Base-by-base conservation (phyloP, 2,329 filamentous ascomycete genomes). In the Xylaria sp. region DNA sequence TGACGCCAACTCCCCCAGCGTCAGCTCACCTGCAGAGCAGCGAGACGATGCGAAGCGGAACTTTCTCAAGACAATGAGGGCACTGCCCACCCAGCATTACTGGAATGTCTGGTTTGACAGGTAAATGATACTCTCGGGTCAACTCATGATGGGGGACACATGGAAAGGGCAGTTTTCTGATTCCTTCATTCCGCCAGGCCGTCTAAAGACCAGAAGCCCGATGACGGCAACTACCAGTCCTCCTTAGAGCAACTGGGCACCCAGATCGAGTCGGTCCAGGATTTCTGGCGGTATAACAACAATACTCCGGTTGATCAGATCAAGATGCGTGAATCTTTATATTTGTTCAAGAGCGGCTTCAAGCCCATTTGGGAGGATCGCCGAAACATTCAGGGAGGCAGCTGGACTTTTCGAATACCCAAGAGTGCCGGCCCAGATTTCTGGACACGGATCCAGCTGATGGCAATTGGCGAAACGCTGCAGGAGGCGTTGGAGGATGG, bases 321-420 rank as follows among this genome's bases (percentile, higher is more conserved):
- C 79, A 90, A 90, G 79, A 89, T 92, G 83, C 89, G 90, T 74
- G 91, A 94, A 80, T 91, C 89, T 51, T 86, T 94, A 71, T 92
- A 94, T 77, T 85, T 94, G 71, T 94, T 94, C 84, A 93, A 93
- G 79, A 84, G 88, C 69, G 91, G 91, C 39, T 92, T 93, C 79
- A 87, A 86, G 69, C 92, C 92, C 63, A 83, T 93, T 72, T 94
- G 91, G 91, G 92, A 94, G 81, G 95, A 98, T 77, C 88, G 92
- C 45, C 89, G 96, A 74, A 97, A 97, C 80, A 84, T 91, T 66
- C 86, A 89, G 68, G 95, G 95, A 59, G 95, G 95, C 56, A 91
- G 92, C 77, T 97, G 93, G 93, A 96, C 93, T 25, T 97, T 98
- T 80, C 90, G 94, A 57, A 90, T 97, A 50, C 89, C 90, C 70